phyloP scores from a whole-genome alignment of 176 grass and related monocot genomes.

The Triticum monococcum region DNA sequence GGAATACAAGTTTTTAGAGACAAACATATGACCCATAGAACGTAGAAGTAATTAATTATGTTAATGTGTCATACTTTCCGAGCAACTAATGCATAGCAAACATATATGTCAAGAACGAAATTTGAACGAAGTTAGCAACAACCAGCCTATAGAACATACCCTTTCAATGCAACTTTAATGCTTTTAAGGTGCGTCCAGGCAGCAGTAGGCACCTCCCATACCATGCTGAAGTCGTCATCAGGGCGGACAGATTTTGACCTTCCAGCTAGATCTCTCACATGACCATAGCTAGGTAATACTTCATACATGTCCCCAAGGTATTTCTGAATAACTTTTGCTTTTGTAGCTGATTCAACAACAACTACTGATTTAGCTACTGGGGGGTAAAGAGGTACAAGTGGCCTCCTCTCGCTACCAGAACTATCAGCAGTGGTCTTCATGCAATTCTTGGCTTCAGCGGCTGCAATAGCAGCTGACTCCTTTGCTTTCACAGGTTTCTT shows the following conservation, averaged over 20 bases:
- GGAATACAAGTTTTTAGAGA: not conserved
- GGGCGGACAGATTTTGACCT: constrained; percentile 88
- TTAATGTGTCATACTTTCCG: not conserved
- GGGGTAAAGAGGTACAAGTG: constrained; percentile 71
- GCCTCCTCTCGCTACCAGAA: constrained; percentile 31
- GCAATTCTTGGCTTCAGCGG: constrained; percentile 2
- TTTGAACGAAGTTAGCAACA: not conserved
- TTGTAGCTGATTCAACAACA: constrained; percentile 86
- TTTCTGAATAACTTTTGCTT: constrained; percentile 97
- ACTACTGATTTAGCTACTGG: constrained; percentile 83
- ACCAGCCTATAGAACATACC: constrained; percentile 41
- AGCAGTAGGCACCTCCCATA: constrained; percentile 95
- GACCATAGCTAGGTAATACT: constrained; percentile 94
- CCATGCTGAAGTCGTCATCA: constrained; percentile 98
- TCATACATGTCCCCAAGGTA: constrained; percentile 88
- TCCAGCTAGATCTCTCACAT: constrained; percentile 94
- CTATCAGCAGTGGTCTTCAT: constrained; percentile 27
- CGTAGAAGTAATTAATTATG: not conserved
- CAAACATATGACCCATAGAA: not conserved
- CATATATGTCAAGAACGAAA: not conserved
- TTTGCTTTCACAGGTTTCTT: constrained; percentile 56
- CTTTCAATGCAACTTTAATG: constrained; percentile 75
- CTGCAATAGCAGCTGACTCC: constrained; percentile 31
- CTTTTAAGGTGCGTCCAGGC: constrained; percentile 98
- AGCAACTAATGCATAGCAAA: not conserved